Conservation (phyloP, 305 asterid species). For the Solanum hybrid region DNA sequence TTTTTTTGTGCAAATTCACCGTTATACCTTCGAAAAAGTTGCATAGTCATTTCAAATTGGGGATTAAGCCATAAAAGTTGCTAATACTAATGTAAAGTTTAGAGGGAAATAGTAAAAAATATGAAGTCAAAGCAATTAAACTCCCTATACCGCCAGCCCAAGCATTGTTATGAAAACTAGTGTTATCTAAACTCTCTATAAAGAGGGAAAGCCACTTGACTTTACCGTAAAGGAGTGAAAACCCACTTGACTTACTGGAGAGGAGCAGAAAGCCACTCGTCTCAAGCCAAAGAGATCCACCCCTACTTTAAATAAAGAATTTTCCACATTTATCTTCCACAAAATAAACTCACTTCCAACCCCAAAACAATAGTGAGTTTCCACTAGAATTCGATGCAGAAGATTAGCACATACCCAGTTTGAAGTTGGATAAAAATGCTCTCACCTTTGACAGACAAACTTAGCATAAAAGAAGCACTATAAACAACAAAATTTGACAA, state of each 20-base stretch:
- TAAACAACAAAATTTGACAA: background rate
- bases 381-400: background rate
- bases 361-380: background rate
- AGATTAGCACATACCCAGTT: background rate
- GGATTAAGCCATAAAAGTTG: background rate
- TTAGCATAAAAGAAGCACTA: background rate
- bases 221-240: background rate
- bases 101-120: background rate
- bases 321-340: background rate
- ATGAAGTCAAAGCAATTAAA: background rate
- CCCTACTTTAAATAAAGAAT: background rate
- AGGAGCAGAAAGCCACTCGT: background rate
- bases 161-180: background rate
- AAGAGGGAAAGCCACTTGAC: background rate
- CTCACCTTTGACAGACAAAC: background rate
- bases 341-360: background rate
- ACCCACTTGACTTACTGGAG: background rate
- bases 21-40: background rate
- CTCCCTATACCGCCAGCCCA: background rate
- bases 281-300: background rate
- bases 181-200: background rate
- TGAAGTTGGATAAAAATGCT: background rate
- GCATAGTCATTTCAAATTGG: background rate
- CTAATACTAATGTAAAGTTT: background rate
- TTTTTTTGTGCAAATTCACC: background rate